Base-by-base conservation (phyloP, 129 eudicot genomes). In the Tanacetum coccineum region DNA sequence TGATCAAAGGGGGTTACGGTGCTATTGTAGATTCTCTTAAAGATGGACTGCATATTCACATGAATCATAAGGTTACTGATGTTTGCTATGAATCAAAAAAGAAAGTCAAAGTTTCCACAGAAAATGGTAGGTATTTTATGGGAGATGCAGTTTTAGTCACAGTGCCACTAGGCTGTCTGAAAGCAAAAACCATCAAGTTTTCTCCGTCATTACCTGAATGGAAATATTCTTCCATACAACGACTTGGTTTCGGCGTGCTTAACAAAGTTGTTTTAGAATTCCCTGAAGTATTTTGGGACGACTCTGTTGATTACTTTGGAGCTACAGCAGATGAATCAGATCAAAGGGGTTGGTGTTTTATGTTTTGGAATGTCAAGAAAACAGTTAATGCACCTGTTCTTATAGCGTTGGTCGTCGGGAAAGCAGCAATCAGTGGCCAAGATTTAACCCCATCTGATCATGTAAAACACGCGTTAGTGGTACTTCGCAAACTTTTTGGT, bases 1-100 rank as follows among this genome's bases (percentile, higher is more conserved):
- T 94, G 99, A 87, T 94, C 49, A 94, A 94, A 89, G 99, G 99
- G 26, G 99, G 99, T 68, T 94, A 94, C 50, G 70, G 97, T 70
- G 83, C 84, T 45, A 81, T 94, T 60, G 93, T 89, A 59, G 99
- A 94, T 42, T 85, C 99, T 13, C 83, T 94, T 26, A 87, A 74
- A 63, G 82, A 76, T 4, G 97, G 97, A 28, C 81, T 94, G 62
- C 67, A 79, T 76, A 80, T 80, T 45, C 88, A 89, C 73, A 74
- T 89, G 64, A 84, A 94, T 61, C 99, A 94, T 45, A 79, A 68
- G 46, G 97, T 94, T 12, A 84, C 94, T 0, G 78, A 85, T 42
- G 64, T 94, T 72, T 52, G 82, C 26, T 86, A 93, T 25, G 70
- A 74, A 66, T 70, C 77, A 21, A 74, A 63, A 61, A 70, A 75